Conservation (phyloP, 257 asterid species). For the Hygrophila difformis region DNA sequence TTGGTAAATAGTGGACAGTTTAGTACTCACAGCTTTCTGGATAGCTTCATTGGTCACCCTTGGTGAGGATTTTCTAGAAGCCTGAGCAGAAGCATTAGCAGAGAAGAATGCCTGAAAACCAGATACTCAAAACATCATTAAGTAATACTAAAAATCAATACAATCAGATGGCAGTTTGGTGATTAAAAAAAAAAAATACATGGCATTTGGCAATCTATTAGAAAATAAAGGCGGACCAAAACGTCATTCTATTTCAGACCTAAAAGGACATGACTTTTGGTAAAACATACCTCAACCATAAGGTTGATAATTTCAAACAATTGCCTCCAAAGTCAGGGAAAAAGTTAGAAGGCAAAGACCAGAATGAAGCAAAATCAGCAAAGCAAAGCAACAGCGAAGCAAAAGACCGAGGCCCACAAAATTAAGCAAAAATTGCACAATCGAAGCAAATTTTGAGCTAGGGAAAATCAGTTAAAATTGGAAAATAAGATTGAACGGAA, state of each 20-base stretch:
- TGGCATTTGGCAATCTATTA: neutral
- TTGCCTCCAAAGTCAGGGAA: no score
- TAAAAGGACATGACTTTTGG: neutral
- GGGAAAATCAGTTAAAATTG: no score
- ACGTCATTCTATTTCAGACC: neutral
- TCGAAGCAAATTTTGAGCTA: no score
- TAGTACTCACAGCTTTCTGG: slow-evolving; percentile 86
- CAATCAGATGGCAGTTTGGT: neutral
- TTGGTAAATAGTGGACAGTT: neutral
- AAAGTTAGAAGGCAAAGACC: no score
- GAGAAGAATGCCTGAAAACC: slow-evolving; percentile 62
- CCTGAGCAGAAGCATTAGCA: slow-evolving; percentile 83
- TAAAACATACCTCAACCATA: slow-evolving; percentile 54
- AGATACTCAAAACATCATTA: neutral
- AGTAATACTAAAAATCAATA: neutral
- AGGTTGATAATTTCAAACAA: no score
- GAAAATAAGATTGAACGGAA: no score
- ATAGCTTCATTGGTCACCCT: slow-evolving; percentile 87
- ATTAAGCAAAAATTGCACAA: no score
- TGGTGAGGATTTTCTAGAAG: slow-evolving; percentile 92
- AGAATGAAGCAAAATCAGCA: no score
- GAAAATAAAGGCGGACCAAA: neutral
- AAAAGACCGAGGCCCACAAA: no score
- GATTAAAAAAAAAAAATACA: neutral
- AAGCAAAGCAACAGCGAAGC: no score